A percentile compares a stretch with the other conserved stretches of the same genome.
phyloP scores from a whole-genome alignment of 495 filamentous ascomycete species.

The Neurospora sp. region DNA sequence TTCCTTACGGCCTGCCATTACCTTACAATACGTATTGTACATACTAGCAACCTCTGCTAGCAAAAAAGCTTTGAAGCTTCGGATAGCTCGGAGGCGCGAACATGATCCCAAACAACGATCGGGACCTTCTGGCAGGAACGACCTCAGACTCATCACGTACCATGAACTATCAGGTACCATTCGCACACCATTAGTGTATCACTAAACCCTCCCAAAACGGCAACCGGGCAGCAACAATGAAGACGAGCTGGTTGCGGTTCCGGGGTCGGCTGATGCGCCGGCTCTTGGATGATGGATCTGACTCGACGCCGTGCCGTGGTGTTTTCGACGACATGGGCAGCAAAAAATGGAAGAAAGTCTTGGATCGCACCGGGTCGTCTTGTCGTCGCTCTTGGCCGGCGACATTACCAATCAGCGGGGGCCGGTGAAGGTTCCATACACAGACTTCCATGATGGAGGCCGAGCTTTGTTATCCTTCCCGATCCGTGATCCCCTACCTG shows the following conservation, averaged over 20 bases:
- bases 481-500: not conserved
- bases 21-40: not conserved
- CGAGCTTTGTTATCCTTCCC: not conserved
- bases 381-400: not conserved
- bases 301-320: not conserved
- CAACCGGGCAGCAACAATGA: not conserved
- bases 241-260: not conserved
- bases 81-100: not conserved
- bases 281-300: not conserved
- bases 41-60: not conserved
- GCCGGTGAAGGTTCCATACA: not conserved
- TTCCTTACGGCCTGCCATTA: not conserved
- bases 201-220: not conserved
- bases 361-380: not conserved
- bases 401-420: not conserved
- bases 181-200: not conserved
- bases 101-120: not conserved
- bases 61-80: not conserved
- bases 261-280: not conserved
- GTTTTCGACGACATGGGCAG: not conserved
- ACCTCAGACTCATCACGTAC: not conserved
- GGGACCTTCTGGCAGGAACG: not conserved
- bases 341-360: not conserved
- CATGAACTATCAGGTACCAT: not conserved
- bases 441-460: not conserved